Percentiles rank a stretch among this genome's conserved stretches.
phyloP scores from a whole-genome alignment of 2,329 filamentous ascomycete species.

The Xylariaceae sp. region DNA sequence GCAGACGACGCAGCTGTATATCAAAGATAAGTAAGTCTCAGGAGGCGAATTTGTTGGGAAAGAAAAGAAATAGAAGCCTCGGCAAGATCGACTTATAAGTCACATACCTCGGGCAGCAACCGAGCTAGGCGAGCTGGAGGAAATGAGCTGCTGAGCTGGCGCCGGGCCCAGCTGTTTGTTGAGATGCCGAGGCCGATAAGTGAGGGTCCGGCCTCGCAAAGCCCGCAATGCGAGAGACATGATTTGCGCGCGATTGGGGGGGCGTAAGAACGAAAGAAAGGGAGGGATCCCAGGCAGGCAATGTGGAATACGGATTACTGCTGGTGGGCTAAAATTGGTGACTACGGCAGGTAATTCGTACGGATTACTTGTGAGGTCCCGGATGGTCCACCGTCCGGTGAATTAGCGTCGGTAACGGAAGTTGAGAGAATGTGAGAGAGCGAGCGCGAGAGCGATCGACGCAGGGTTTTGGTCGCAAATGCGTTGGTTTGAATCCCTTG shows the following conservation, averaged over 20 bases:
- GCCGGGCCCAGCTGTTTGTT: conserved; percentile 9
- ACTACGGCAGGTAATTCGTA: neutral
- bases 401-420: neutral
- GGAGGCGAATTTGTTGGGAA: conserved; percentile 2
- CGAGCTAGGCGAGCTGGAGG: conserved; percentile 24
- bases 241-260: conserved; percentile 15
- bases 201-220: conserved; percentile 21
- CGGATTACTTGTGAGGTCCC: too few relatives aligned
- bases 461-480: too few relatives aligned
- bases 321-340: too few relatives aligned
- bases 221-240: conserved; percentile 17
- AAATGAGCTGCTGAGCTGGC: conserved; percentile 5
- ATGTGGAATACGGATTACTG: neutral
- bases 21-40: neutral
- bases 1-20: neutral
- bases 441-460: too few relatives aligned
- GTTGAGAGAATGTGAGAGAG: neutral
- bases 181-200: conserved; percentile 16
- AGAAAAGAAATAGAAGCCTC: neutral
- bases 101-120: conserved; percentile 19
- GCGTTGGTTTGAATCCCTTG: too few relatives aligned
- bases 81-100: neutral
- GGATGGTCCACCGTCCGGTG: too few relatives aligned
- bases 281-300: conserved; percentile 9
- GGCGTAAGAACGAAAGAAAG: neutral